Conservation (phyloP, 805 yeast species). For the Metschnikowia koreensis region DNA sequence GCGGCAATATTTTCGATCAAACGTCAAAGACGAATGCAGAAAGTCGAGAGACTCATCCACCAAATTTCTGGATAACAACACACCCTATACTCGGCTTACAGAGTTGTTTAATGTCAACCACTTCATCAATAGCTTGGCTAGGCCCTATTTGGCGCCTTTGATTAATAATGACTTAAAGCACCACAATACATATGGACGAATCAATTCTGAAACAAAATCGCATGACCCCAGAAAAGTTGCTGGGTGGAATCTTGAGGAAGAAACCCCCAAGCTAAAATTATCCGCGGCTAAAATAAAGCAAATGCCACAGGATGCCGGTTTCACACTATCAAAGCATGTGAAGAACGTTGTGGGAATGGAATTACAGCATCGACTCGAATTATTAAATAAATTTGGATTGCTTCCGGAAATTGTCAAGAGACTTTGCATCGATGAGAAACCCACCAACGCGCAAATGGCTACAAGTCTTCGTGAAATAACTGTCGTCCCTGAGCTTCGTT, state of each 20-base stretch:
- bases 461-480: slow-evolving; percentile 69
- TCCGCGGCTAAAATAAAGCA: slow-evolving; percentile 20
- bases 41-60: slow-evolving; percentile 47
- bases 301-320: slow-evolving; percentile 33
- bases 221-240: slow-evolving; percentile 11
- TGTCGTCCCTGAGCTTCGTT: slow-evolving; percentile 81
- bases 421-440: slow-evolving; percentile 80
- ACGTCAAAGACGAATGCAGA: slow-evolving; percentile 15
- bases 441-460: slow-evolving; percentile 66
- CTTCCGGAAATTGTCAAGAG: slow-evolving; percentile 68
- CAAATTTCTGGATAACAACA: slow-evolving; percentile 41
- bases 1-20: slow-evolving; percentile 39
- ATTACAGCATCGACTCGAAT: slow-evolving; percentile 77
- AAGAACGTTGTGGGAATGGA: slow-evolving; percentile 70
- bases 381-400: slow-evolving; percentile 75
- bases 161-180: slow-evolving; percentile 81
- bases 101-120: slow-evolving; percentile 95
- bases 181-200: slow-evolving; percentile 41
- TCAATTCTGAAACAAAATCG: slow-evolving; percentile 20
- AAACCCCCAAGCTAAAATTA: slow-evolving; percentile 12
- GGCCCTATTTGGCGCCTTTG: slow-evolving; percentile 91
- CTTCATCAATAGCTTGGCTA: slow-evolving; percentile 84
- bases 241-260: slow-evolving; percentile 8
- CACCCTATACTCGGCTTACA: slow-evolving; percentile 82
- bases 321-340: slow-evolving; percentile 31